Base-by-base conservation (phyloP, 129 eudicot genomes). In the Escallonia herrerae region DNA sequence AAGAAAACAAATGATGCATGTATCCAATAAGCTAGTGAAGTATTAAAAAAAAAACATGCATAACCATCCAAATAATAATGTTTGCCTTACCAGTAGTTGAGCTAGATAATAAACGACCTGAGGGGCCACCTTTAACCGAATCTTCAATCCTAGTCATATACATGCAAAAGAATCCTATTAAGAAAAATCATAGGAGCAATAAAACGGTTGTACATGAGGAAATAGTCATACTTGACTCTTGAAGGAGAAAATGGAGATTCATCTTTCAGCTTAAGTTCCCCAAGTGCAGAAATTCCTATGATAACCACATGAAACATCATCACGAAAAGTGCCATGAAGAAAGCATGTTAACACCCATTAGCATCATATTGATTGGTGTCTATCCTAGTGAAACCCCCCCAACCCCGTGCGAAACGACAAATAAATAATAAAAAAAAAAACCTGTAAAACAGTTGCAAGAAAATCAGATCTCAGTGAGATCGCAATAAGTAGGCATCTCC, bases 181-280 rank as follows among this genome's bases (percentile, higher is more conserved):
- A 43, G 61, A 40, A 50, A 47, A 11, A 12, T 51, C 3, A 14
- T 7, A 79, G 40, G 45, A 1, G 10, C 2, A 52, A 7, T 2
- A 47, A 71, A 43, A 51, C 43, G 44, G 61, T 14, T 8, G 15
- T 5, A 64, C 15, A 53, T 15, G 33, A 66, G 11, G 9, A 45
- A 11, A 22, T 22, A 22, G 58, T n/a, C 65, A 56, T 76, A 83
- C 89, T 79, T 83, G 79, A 76, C 64, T 70, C 82, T 76, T 56
- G 82, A 72, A 22, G 82, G 84, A 55, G 82, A 72, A 76, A 83
- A 83, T 56, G 74, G 76, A 15, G 80, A 51, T 74, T 83, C 89
- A 48, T 73, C 77, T 61, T 79, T 79, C 55, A 77, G 63, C 54
- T 60, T 72, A 53, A 72, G 68, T 13, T 83, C 89, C 53, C 80